Conservation (phyloP, 1,139 yeast genomes). For the Blastobotrys capitulatus region DNA sequence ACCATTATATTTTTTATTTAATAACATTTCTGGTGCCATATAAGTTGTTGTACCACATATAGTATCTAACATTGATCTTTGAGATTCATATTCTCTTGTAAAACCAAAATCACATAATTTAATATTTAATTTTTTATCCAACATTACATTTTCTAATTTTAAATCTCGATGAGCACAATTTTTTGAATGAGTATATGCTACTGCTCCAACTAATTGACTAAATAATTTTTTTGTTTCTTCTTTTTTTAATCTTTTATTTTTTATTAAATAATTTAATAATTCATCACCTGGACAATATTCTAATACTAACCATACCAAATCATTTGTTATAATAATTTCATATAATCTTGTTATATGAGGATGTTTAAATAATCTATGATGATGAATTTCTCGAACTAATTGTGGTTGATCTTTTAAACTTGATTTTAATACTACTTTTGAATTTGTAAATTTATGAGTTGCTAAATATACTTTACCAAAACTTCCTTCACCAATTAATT, state of each 20-base stretch:
- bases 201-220: slow-evolving; percentile 76
- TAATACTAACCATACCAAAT: slow-evolving; percentile 75
- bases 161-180: slow-evolving; percentile 88
- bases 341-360: slow-evolving; percentile 80
- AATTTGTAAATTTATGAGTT: slow-evolving; percentile 61
- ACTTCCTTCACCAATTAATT: slow-evolving; percentile 82
- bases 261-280: slow-evolving; percentile 65
- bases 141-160: slow-evolving; percentile 75
- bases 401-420: slow-evolving; percentile 82
- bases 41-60: slow-evolving; percentile 93
- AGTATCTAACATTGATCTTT: slow-evolving; percentile 60
- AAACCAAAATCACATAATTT: slow-evolving; percentile 92
- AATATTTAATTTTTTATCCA: slow-evolving; percentile 64
- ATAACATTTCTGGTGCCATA: slow-evolving; percentile 91
- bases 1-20: slow-evolving; percentile 69
- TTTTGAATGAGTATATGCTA: slow-evolving; percentile 74
- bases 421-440: slow-evolving; percentile 79
- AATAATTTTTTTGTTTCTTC: slow-evolving; percentile 58
- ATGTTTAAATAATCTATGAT: slow-evolving; percentile 78
- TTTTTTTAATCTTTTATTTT: slow-evolving; percentile 40
- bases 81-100: slow-evolving; percentile 67
- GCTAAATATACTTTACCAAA: slow-evolving; percentile 92
- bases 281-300: slow-evolving; percentile 85
- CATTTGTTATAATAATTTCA: slow-evolving; percentile 79
- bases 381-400: slow-evolving; percentile 87